phyloP scores from a whole-genome alignment of 73 alveolate genomes.

The Paramecium biaurelia region DNA sequence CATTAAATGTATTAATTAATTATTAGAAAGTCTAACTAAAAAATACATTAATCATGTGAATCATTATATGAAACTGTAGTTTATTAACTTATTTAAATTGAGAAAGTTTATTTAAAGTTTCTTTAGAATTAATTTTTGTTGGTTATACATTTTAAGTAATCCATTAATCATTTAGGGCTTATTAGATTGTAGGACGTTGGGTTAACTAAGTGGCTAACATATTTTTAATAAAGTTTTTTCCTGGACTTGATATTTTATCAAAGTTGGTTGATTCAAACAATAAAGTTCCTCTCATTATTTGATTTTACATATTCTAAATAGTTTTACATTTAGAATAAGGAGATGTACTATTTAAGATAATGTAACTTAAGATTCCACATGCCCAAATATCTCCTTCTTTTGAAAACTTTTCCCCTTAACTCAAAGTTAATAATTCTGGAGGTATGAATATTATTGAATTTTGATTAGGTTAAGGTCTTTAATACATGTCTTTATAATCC shows the following conservation, averaged over 20 bases:
- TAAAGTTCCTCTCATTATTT: background rate
- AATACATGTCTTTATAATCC: background rate
- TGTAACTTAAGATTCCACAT: background rate
- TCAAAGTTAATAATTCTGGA: background rate
- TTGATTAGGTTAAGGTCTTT: background rate
- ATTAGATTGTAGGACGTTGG: background rate
- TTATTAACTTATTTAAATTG: background rate
- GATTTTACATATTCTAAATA: background rate
- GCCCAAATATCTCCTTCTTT: conserved; percentile 31
- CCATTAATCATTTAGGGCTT: background rate
- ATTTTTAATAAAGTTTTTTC: background rate
- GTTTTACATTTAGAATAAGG: background rate
- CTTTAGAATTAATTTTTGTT: background rate
- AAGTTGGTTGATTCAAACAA: background rate
- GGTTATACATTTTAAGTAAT: background rate
- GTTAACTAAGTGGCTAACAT: background rate
- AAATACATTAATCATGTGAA: background rate
- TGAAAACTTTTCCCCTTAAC: background rate
- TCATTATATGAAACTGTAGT: background rate
- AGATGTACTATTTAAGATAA: background rate
- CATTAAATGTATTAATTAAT: background rate
- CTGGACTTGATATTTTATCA: background rate
- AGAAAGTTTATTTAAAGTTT: background rate
- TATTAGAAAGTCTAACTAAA: background rate
- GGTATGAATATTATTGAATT: background rate